Base-by-base conservation (phyloP, 768 basidiomycete species). In the Strobilomyces echinocephalus region DNA sequence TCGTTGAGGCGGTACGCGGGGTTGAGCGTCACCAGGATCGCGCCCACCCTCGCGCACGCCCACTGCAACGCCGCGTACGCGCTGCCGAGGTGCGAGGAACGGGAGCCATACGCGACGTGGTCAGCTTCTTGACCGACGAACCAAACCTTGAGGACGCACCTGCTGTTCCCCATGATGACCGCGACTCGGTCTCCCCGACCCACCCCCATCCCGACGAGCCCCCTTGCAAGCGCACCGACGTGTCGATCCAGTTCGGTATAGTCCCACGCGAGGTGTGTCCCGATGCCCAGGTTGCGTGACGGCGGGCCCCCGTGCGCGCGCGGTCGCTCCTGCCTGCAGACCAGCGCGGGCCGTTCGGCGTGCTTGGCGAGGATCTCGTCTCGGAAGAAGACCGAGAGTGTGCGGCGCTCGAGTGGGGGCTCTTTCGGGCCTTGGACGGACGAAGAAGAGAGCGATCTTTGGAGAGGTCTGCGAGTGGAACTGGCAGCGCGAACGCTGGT, bases 1-100 rank as follows among this genome's bases (percentile, higher is more conserved):
- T 93, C 90, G 33, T 77, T 74, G 7, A 83, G 59, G 26, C 84
- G 80, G 64, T 89, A 91, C 0, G 89, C 87, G 3, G 90, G 90
- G 59, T 93, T 93, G 43, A 92, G 75, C 8, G 90, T 91, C 20
- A 88, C 88, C 34, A 91, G 69, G 50, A 91, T 82, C 12, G 87
- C 89, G 16, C 90, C 90, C 54, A 91, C 77, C 46, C 80, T 82
- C n/a, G 88, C 87, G 54, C 86, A 88, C 4, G 90, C 90, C 90
- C 88, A 91, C 60, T 93, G 90, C 21, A 91, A 70, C 72, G 80
- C 75, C 0, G 88, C 88, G 65, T 93, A 93, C 16, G 87, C 75
- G 62, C 89, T 91, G 56, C 30, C 30, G 8, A 47, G 12, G 4
- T 40, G n/a, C 24, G 41, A 9, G 24, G 24, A 18, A 28, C 45